Percentiles rank a stretch among this genome's conserved stretches.
phyloP scores from a whole-genome alignment of 345 rosid genomes.

The Anastatica hierochuntica region DNA sequence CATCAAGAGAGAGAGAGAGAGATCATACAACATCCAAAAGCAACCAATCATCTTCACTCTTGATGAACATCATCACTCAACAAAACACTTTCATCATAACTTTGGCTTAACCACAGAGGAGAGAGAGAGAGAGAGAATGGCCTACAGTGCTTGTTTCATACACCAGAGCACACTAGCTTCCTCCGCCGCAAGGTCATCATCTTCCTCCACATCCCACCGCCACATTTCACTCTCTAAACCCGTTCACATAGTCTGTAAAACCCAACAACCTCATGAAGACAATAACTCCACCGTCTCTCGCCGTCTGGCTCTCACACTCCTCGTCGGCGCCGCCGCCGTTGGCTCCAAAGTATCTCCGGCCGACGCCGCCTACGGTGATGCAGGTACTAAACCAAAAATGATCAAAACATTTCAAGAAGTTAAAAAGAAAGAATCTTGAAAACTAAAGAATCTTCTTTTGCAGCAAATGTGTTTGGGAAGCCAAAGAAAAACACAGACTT shows the following conservation, averaged over 20 bases:
- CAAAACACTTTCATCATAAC: background rate
- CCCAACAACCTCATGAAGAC: constrained; percentile 57
- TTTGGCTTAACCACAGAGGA: background rate
- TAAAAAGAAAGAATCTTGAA: background rate
- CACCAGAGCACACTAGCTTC: constrained; percentile 62
- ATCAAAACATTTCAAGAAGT: no score
- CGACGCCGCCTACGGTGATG: constrained; percentile 95
- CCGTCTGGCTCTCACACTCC: constrained; percentile 75
- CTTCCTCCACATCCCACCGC: no score
- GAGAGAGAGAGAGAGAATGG: background rate
- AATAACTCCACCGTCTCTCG: constrained; percentile 46
- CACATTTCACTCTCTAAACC: constrained; percentile 37
- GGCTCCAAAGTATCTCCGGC: constrained; percentile 93
- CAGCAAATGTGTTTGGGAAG: constrained; percentile 93
- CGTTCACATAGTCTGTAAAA: constrained; percentile 47
- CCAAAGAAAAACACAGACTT: constrained; percentile 83
- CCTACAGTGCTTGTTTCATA: constrained; percentile 20
- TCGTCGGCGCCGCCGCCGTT: constrained; percentile 77
- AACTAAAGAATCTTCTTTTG: constrained; percentile 7
- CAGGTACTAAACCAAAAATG: constrained; percentile 28
- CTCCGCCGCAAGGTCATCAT: constrained; percentile 32
- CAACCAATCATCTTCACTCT: constrained; percentile 44
- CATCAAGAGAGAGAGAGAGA: no score
- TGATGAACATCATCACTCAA: constrained; percentile 11
- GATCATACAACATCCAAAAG: constrained; percentile 45